Evolutionary conservation across 2,329 filamentous ascomycete genomes (phyloP).

Genomic region (Orbilia ellipsospora): DNA sequence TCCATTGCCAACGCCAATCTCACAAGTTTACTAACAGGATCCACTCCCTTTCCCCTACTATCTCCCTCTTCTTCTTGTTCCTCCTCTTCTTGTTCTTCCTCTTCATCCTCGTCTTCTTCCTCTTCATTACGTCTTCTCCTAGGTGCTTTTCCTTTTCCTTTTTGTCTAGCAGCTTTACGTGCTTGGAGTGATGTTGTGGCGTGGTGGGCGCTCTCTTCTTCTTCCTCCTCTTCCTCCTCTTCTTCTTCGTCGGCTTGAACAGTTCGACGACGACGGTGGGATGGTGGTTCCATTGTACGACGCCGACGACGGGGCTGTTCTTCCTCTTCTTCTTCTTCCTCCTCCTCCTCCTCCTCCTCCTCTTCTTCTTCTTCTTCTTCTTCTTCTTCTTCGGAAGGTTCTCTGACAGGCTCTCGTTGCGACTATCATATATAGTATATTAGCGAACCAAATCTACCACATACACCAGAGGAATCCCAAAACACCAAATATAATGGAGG

Average conservation of each 20-base stretch:
- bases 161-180: not conserved
- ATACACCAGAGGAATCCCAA: not conserved
- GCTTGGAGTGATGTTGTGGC: conserved; percentile 18
- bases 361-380: conserved; percentile 53
- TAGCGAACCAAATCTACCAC: not conserved
- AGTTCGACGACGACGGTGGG: conserved; percentile 1
- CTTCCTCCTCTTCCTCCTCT: conserved; percentile 27
- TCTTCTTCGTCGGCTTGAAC: conserved; percentile 9
- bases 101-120: conserved; percentile 53
- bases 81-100: conserved; percentile 58
- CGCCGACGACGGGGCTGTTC: conserved; percentile 2
- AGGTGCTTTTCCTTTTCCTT: not conserved
- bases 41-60: conserved; percentile 57
- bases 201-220: not conserved
- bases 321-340: conserved; percentile 15
- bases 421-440: conserved; percentile 20
- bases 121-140: conserved; percentile 12
- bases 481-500: not conserved
- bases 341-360: conserved; percentile 51
- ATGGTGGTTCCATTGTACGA: not conserved
- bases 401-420: conserved; percentile 26
- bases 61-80: conserved; percentile 57
- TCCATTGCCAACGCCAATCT: conserved; percentile 75
- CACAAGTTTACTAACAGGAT: conserved; percentile 73
- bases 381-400: conserved; percentile 47